phyloP scores from a whole-genome alignment of 208 protist species.

The Angomonas ambiguus region DNA sequence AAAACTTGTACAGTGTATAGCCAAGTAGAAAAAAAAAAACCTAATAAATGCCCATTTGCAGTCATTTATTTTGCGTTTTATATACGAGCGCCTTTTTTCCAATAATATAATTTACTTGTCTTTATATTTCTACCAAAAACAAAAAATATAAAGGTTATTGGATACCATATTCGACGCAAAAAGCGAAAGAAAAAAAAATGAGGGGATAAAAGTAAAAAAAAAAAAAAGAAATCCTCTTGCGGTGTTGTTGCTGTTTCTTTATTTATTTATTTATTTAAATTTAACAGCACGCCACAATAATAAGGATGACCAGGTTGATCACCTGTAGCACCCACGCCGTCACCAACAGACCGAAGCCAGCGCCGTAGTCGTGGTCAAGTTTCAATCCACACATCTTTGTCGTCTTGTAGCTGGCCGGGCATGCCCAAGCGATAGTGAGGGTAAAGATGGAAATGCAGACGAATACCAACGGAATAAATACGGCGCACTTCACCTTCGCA shows the following conservation, averaged over 20 bases:
- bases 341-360: slow-evolving; percentile 45
- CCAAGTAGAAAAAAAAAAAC: too few relatives aligned
- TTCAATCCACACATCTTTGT: slow-evolving; percentile 26
- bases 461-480: slow-evolving; percentile 22
- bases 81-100: too few relatives aligned
- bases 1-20: too few relatives aligned
- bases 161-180: too few relatives aligned
- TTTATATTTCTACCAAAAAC: too few relatives aligned
- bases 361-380: slow-evolving; percentile 20
- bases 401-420: slow-evolving; percentile 35
- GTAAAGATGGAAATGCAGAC: slow-evolving; percentile 23
- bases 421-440: slow-evolving; percentile 41
- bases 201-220: neutral
- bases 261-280: too few relatives aligned
- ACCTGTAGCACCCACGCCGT: slow-evolving; percentile 33
- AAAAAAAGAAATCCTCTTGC: too few relatives aligned
- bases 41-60: too few relatives aligned
- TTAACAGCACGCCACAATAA: slow-evolving; percentile 15
- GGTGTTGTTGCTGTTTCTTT: too few relatives aligned
- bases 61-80: too few relatives aligned
- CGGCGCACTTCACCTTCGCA: slow-evolving; percentile 14
- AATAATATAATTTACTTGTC: too few relatives aligned
- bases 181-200: neutral
- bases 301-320: slow-evolving; percentile 18
- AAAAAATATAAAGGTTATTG: too few relatives aligned